Evolutionary conservation across 768 basidiomycete species (phyloP).

Genomic region (Omphalotus guepiniiformis): DNA sequence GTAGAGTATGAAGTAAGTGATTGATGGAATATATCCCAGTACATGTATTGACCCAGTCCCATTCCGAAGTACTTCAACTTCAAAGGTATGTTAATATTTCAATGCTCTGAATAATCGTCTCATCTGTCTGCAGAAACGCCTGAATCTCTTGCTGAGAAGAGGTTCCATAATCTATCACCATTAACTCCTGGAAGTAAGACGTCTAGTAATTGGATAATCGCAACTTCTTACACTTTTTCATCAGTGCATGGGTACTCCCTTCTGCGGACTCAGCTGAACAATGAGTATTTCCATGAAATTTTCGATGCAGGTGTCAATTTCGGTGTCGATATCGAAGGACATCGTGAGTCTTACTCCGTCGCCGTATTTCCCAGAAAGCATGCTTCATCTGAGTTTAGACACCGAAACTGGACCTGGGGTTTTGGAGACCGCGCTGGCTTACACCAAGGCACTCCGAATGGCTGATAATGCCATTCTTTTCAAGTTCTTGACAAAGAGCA

Average conservation of each 20-base stretch:
- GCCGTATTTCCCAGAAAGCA: background rate
- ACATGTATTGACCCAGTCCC: constrained; percentile 10
- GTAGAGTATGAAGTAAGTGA: constrained; percentile 85
- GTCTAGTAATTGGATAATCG: background rate
- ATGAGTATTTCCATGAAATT: constrained; percentile 83
- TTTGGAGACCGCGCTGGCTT: constrained; percentile 82
- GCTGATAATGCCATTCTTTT: constrained; percentile 91
- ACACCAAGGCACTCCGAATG: constrained; percentile 74
- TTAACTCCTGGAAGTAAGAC: constrained; percentile 89
- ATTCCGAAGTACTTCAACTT: constrained; percentile 77
- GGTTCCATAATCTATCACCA: constrained; percentile 67
- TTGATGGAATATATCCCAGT: background rate
- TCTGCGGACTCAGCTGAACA: constrained; percentile 85
- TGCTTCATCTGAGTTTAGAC: constrained; percentile 37
- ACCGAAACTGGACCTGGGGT: constrained; percentile 93
- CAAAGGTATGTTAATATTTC: constrained; percentile 52
- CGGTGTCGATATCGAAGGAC: constrained; percentile 79
- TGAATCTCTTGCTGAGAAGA: constrained; percentile 68
- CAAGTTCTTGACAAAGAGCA: constrained; percentile 88
- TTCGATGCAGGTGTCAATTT: constrained; percentile 75
- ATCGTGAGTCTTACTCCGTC: constrained; percentile 50
- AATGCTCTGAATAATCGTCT: background rate
- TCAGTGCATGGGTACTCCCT: constrained; percentile 97
- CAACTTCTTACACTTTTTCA: background rate
- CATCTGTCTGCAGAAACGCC: constrained; percentile 63